phyloP scores from a whole-genome alignment of 2,329 filamentous ascomycete species.

The Colletotrichum brevisporum region DNA sequence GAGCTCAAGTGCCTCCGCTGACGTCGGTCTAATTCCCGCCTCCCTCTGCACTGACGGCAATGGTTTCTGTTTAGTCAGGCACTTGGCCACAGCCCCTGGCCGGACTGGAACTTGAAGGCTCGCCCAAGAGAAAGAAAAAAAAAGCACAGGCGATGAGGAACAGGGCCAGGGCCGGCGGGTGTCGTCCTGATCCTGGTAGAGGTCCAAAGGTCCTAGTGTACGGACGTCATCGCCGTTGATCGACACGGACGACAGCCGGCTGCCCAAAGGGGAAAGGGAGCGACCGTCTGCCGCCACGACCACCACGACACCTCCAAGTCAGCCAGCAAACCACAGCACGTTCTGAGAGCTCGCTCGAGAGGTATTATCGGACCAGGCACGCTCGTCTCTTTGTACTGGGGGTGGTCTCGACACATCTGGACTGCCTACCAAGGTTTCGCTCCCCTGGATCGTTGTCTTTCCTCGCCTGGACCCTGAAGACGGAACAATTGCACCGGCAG shows the following conservation, averaged over 20 bases:
- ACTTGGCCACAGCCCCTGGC: slow-evolving; percentile 6
- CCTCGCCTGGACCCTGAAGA: slow-evolving; percentile 4
- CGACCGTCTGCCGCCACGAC: slow-evolving; percentile 18
- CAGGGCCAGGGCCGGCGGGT: slow-evolving; percentile 3
- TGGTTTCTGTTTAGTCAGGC: slow-evolving; percentile 25
- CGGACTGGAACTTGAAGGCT: background rate
- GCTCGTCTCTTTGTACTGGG: background rate
- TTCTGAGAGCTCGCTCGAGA: slow-evolving; percentile 3
- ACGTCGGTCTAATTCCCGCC: slow-evolving; percentile 35
- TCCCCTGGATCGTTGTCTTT: slow-evolving; percentile 8
- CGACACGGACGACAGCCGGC: slow-evolving; percentile 35
- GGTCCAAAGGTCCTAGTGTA: background rate
- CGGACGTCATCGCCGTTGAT: slow-evolving; percentile 37
- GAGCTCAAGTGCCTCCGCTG: slow-evolving; percentile 22
- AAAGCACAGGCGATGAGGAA: slow-evolving; percentile 9
- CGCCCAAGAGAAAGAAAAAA: background rate
- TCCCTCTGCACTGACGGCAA: slow-evolving; percentile 5
- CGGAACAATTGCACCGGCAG: slow-evolving; percentile 5
- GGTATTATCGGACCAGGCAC: background rate
- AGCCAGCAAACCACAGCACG: background rate
- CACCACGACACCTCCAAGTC: background rate
- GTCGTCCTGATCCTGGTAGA: slow-evolving; percentile 10
- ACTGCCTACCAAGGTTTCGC: slow-evolving; percentile 22
- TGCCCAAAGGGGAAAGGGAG: slow-evolving; percentile 38
- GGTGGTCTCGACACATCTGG: slow-evolving; percentile 8